Conservation (phyloP, 495 filamentous ascomycete species). For the Xylaria venustula region DNA sequence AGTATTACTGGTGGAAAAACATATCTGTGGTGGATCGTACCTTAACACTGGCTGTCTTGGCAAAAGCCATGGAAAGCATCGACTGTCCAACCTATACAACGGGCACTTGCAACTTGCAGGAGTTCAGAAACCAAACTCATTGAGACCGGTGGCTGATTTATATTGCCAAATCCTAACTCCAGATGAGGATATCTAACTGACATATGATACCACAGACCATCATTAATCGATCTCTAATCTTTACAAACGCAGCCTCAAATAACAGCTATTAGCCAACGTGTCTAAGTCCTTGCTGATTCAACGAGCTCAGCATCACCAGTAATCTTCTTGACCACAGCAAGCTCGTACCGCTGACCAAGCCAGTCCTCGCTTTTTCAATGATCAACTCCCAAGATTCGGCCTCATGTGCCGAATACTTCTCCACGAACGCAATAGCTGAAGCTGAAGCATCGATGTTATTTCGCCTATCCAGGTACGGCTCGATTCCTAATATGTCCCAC, state of each 20-base stretch:
- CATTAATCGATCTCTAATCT: too few species aligned
- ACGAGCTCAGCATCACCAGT: not conserved
- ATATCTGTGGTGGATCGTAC: not conserved
- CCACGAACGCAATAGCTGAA: not conserved
- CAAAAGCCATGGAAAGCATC: not conserved
- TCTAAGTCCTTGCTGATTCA: too few species aligned
- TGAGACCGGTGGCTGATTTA: too few species aligned
- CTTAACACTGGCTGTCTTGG: not conserved
- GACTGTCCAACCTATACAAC: too few species aligned
- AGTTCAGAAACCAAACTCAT: too few species aligned
- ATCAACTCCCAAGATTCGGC: slow-evolving; percentile 22
- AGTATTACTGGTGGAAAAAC: slow-evolving; percentile 16
- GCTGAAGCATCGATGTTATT: not conserved
- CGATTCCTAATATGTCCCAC: too few species aligned
- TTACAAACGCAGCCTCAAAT: too few species aligned
- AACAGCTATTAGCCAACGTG: too few species aligned
- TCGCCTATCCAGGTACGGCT: not conserved
- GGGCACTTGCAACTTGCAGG: too few species aligned
- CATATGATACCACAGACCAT: too few species aligned
- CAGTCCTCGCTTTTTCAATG: slow-evolving; percentile 37
- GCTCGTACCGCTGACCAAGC: slow-evolving; percentile 12
- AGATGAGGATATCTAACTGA: too few species aligned
- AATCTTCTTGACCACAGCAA: not conserved
- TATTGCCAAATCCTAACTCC: too few species aligned
- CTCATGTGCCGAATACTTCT: not conserved